Percentiles rank a stretch among this genome's conserved stretches.
Conservation (phyloP, 495 filamentous ascomycete species). For the Filosporella fistucella region DNA sequence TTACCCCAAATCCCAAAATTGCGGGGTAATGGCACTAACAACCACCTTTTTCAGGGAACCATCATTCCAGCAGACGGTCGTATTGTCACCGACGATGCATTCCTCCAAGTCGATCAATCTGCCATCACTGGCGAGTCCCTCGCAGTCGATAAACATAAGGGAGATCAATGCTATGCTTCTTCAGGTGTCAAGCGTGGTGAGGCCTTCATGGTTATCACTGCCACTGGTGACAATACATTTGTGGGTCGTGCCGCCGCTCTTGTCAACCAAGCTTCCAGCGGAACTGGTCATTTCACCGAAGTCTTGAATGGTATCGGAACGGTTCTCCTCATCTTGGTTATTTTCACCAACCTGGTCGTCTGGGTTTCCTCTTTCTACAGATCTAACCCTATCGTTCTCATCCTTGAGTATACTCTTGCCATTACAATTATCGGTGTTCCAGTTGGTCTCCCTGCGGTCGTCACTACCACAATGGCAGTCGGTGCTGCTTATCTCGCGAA, state of each 20-base stretch:
- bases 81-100: conserved; percentile 71
- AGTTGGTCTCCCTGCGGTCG: conserved; percentile 92
- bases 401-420: conserved; percentile 80
- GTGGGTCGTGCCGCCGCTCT: conserved; percentile 85
- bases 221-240: conserved; percentile 82
- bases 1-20: neutral
- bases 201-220: conserved; percentile 73
- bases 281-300: conserved; percentile 82
- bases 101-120: conserved; percentile 89
- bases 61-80: conserved; percentile 88
- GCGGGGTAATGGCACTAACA: conserved; percentile 1
- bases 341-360: conserved; percentile 72
- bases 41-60: conserved; percentile 49
- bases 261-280: conserved; percentile 66
- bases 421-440: conserved; percentile 93
- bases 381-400: conserved; percentile 66
- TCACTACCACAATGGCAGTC: conserved; percentile 95
- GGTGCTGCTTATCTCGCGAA: conserved; percentile 90
- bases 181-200: conserved; percentile 88
- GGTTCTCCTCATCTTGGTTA: conserved; percentile 73
- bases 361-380: conserved; percentile 88
- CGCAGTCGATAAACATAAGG: conserved; percentile 80
- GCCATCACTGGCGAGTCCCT: conserved; percentile 90
- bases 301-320: conserved; percentile 85
- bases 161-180: conserved; percentile 75